Percentiles rank a stretch among this genome's conserved stretches.
These are phyloP conservation scores for Protomyces arabidopsidicola DNA, from an alignment of 1,139 yeast species.

Conservation along the genomic window DNA sequence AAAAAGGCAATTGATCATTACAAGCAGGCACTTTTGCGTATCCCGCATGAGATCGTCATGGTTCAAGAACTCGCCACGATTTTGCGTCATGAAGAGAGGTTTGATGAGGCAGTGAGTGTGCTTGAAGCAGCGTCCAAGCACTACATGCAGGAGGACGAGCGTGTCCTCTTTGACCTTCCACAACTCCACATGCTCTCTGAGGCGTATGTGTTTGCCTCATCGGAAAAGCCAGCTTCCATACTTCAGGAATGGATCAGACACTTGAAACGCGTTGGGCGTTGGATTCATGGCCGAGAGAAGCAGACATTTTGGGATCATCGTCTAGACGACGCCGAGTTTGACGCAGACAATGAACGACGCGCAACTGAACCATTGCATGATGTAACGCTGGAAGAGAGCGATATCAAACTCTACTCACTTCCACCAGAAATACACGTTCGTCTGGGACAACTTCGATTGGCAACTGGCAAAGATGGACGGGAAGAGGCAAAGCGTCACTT, in stretches of 20 bases:
- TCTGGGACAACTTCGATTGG: conserved; percentile 64
- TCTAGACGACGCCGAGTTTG: conserved; percentile 67
- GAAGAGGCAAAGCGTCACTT: conserved; percentile 61
- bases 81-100: conserved; percentile 68
- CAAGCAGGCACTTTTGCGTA: conserved; percentile 51
- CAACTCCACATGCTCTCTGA: conserved; percentile 80
- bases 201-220: conserved; percentile 56
- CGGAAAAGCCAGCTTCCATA: conserved; percentile 41
- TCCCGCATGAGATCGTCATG: conserved; percentile 60
- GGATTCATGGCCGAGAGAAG: conserved; percentile 64
- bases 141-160: conserved; percentile 43
- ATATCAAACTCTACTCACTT: conserved; percentile 41
- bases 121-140: conserved; percentile 61
- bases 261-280: conserved; percentile 68
- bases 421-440: conserved; percentile 87
- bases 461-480: not conserved
- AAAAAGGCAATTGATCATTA: conserved; percentile 64
- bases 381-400: not conserved
- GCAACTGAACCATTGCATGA: conserved; percentile 35
- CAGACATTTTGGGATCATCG: conserved; percentile 83
- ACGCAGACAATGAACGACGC: conserved; percentile 58
- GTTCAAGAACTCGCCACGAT: conserved; percentile 71
- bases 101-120: conserved; percentile 73
- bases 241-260: conserved; percentile 61
- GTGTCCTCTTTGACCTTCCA: conserved; percentile 65